Conservation (phyloP, 257 asterid genomes). For the Linderniella brevidens region DNA sequence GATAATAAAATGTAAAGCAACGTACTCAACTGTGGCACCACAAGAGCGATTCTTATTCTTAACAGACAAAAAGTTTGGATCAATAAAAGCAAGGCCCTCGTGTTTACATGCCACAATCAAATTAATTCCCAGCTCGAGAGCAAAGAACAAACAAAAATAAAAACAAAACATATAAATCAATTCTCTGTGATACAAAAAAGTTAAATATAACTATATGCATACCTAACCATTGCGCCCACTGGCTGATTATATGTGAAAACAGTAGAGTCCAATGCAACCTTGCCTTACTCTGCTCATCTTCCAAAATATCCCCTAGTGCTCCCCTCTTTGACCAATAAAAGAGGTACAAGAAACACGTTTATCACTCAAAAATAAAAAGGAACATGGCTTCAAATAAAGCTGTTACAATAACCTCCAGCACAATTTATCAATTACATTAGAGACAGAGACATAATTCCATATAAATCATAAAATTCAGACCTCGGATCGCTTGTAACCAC, state of each 20-base stretch:
- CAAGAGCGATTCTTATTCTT: no score
- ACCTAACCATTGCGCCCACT: slow-evolving; percentile 99
- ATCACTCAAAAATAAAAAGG: neutral
- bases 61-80: no score
- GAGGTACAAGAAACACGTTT: neutral
- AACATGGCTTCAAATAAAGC: neutral
- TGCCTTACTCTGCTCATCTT: slow-evolving; percentile 44
- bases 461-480: slow-evolving; percentile 15
- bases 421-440: neutral
- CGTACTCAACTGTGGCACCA: no score
- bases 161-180: neutral
- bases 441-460: neutral
- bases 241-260: slow-evolving; percentile 60
- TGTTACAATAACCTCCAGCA: neutral
- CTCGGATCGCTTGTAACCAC: slow-evolving; percentile 21
- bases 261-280: slow-evolving; percentile 64
- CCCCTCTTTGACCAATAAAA: slow-evolving; percentile 17
- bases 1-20: no score
- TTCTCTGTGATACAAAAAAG: neutral
- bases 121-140: neutral
- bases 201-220: slow-evolving; percentile 10
- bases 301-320: slow-evolving; percentile 40
- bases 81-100: neutral
- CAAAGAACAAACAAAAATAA: neutral
- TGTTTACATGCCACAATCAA: no score